Evolutionary conservation across 805 yeast genomes (phyloP).

Genomic region (Metschnikowia rubicola): DNA sequence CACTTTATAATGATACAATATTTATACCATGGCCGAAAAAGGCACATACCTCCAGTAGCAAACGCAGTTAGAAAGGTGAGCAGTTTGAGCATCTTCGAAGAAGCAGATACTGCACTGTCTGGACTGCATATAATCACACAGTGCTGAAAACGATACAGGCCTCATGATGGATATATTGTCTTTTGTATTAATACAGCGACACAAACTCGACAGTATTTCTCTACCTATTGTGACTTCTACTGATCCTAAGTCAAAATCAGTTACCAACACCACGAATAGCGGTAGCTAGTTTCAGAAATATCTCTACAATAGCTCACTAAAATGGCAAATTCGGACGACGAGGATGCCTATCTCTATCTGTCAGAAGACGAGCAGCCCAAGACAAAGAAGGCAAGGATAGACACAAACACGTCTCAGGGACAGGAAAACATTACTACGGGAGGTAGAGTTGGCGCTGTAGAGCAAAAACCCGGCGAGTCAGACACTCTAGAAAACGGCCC

Average conservation of each 20-base stretch:
- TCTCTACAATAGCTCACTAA: too few relatives aligned
- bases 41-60: background rate
- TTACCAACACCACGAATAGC: too few relatives aligned
- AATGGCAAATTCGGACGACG: constrained; percentile 46
- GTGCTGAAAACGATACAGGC: too few relatives aligned
- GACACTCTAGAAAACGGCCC: background rate
- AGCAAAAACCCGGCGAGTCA: background rate
- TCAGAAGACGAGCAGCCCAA: constrained; percentile 34
- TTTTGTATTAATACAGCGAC: too few relatives aligned
- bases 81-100: background rate
- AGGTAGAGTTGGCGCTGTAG: background rate
- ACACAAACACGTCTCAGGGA: background rate
- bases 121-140: too few relatives aligned
- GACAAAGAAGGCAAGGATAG: constrained; percentile 11
- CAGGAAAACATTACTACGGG: too few relatives aligned
- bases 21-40: background rate
- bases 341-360: constrained; percentile 66
- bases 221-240: too few relatives aligned
- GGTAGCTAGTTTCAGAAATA: too few relatives aligned
- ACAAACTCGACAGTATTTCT: too few relatives aligned
- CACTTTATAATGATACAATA: background rate
- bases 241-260: too few relatives aligned
- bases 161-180: too few relatives aligned
- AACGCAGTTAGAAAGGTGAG: background rate
- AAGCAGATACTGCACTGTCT: too few relatives aligned